Evolutionary conservation across 2,329 filamentous ascomycete species (phyloP).

Genomic region (Colletotrichum sp.): DNA sequence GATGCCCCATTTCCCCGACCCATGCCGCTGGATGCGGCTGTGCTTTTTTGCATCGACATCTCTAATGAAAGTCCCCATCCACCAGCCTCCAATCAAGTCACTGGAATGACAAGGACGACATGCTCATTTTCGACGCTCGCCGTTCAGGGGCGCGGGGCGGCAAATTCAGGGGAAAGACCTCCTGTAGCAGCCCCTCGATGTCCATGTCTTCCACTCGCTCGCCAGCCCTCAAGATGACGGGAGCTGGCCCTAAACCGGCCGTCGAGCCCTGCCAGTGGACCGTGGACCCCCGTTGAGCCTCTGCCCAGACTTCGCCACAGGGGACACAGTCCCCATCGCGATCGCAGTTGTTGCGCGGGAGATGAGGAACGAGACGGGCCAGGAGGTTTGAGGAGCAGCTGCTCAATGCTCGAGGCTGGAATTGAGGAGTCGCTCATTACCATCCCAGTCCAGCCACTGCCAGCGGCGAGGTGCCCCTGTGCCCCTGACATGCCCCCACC

Average conservation of each 20-base stretch:
- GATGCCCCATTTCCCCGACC: neutral
- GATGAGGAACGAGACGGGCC: neutral
- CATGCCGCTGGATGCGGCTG: neutral
- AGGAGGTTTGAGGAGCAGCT: neutral
- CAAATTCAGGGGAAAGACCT: constrained; percentile 3
- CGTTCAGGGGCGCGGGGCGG: neutral
- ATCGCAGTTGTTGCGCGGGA: neutral
- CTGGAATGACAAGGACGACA: neutral
- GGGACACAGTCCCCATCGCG: neutral
- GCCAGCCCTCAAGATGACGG: neutral
- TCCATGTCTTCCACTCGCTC: neutral
- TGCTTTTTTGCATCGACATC: neutral
- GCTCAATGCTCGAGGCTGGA: neutral
- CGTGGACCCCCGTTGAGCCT: neutral
- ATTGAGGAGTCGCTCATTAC: neutral
- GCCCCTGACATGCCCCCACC: neutral
- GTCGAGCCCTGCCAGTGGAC: neutral
- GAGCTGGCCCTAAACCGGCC: neutral
- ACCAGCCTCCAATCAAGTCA: neutral
- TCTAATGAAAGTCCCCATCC: neutral
- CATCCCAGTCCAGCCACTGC: neutral
- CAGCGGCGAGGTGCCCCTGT: neutral
- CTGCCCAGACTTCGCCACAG: constrained; percentile 3
- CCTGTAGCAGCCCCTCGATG: constrained; percentile 2
- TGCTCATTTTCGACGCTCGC: neutral